Evolutionary conservation across 306 rosid species (phyloP).

Genomic region (Cucumis melo): DNA sequence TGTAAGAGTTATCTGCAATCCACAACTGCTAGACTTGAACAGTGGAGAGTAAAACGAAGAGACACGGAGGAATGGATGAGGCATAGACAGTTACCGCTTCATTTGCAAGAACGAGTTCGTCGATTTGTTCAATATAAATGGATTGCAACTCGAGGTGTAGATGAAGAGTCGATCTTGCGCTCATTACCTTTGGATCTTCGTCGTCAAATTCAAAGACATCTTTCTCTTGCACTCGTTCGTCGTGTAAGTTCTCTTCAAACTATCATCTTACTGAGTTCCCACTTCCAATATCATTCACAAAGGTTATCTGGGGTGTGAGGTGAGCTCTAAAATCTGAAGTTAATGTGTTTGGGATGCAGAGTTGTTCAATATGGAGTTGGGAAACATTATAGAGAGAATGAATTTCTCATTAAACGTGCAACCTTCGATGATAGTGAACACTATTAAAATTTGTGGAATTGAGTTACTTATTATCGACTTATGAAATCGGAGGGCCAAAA

Average conservation of each 20-base stretch:
- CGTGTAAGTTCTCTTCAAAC: constrained; percentile 35
- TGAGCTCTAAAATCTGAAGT: too few species aligned
- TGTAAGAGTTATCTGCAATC: constrained; percentile 69
- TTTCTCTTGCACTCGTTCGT: constrained; percentile 67
- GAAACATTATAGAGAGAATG: too few species aligned
- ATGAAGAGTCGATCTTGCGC: constrained; percentile 62
- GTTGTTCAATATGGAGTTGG: too few species aligned
- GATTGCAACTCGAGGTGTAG: constrained; percentile 87
- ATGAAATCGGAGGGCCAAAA: too few species aligned
- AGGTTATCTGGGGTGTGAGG: too few species aligned
- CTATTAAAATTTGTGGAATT: too few species aligned
- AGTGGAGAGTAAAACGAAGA: constrained; percentile 70
- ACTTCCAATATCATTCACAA: neutral
- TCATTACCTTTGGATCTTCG: constrained; percentile 67
- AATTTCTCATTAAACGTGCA: too few species aligned
- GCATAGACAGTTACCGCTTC: constrained; percentile 74
- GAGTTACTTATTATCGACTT: too few species aligned
- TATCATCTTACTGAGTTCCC: neutral
- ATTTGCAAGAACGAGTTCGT: constrained; percentile 66
- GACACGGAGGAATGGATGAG: constrained; percentile 98
- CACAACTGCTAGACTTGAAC: constrained; percentile 66
- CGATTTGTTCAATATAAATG: constrained; percentile 75
- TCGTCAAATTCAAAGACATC: constrained; percentile 82
- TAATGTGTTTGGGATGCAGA: too few species aligned
- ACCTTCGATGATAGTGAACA: too few species aligned